These are phyloP conservation scores for Trichoderma citrinoviride DNA, from an alignment of 2,329 filamentous ascomycete genomes.

Conservation along the genomic window DNA sequence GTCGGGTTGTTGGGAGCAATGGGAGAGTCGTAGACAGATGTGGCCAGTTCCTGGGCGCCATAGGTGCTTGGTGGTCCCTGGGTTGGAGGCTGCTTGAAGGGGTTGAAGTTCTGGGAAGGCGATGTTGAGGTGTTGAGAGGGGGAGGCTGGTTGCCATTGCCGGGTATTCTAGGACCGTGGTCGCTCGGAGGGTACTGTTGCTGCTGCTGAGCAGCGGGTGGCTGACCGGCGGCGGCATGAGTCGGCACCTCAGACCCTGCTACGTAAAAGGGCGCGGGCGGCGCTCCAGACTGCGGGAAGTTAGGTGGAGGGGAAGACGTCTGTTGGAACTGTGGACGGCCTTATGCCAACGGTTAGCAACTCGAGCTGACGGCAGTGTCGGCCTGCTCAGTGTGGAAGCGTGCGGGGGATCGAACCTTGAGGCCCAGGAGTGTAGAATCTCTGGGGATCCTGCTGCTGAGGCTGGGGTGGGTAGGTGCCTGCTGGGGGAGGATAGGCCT, in stretches of 20 bases:
- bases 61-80: conserved; percentile 39
- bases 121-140: conserved; percentile 51
- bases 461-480: conserved; percentile 33
- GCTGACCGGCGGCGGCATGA: conserved; percentile 31
- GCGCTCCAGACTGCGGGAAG: conserved; percentile 51
- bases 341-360: conserved; percentile 29
- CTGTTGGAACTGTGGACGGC: conserved; percentile 48
- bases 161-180: conserved; percentile 48
- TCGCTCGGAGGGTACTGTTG: conserved; percentile 50
- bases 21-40: conserved; percentile 74
- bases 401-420: conserved; percentile 10
- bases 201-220: conserved; percentile 39
- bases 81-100: conserved; percentile 43
- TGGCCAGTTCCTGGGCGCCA: conserved; percentile 70
- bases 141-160: conserved; percentile 47
- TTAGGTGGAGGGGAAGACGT: conserved; percentile 51
- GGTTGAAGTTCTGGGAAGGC: conserved; percentile 43
- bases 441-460: conserved; percentile 58
- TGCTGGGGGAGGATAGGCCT: conserved; percentile 42
- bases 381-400: neutral
- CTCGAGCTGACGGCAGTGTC: neutral
- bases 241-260: conserved; percentile 56
- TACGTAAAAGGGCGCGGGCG: conserved; percentile 64
- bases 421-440: conserved; percentile 59
- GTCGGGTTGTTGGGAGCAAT: conserved; percentile 53